A percentile compares a stretch with the other conserved stretches of the same genome.
phyloP scores from a whole-genome alignment of 768 basidiomycete species.

The Thelephora ganbajun region DNA sequence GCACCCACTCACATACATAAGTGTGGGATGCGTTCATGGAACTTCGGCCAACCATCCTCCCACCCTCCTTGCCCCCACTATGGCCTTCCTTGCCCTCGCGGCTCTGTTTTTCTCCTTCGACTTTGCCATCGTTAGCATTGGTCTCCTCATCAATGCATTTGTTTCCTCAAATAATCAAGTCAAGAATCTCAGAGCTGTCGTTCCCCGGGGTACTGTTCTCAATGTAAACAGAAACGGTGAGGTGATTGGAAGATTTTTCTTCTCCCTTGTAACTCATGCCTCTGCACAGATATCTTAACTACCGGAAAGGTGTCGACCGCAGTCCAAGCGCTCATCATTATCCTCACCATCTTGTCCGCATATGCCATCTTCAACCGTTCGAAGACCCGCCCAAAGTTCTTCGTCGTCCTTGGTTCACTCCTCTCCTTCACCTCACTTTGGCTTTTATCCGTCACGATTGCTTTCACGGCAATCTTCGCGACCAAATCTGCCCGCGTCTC shows the following conservation, averaged over 20 bases:
- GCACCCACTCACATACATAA: too few species aligned
- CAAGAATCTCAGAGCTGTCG: conserved; percentile 15
- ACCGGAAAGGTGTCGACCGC: conserved; percentile 12
- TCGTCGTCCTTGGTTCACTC: conserved; percentile 21
- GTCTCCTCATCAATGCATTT: conserved; percentile 19
- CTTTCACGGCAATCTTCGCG: conserved; percentile 31
- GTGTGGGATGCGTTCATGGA: too few species aligned
- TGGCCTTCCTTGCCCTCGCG: conserved; percentile 8
- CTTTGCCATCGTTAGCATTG: conserved; percentile 17
- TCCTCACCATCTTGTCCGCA: conserved; percentile 10
- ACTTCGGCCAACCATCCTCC: too few species aligned
- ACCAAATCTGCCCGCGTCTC: conserved; percentile 29
- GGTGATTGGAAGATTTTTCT: not conserved
- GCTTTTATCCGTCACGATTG: conserved; percentile 36
- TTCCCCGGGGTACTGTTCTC: conserved; percentile 20
- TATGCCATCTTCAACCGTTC: conserved; percentile 3
- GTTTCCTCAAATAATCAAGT: conserved; percentile 26
- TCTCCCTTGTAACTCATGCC: conserved; percentile 9
- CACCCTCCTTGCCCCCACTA: too few species aligned
- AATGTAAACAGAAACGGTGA: conserved; percentile 19
- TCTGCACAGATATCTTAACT: conserved; percentile 22
- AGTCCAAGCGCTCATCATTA: conserved; percentile 20
- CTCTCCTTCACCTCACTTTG: conserved; percentile 29
- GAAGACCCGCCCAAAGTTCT: conserved; percentile 13
- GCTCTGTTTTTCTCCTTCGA: conserved; percentile 17